These are phyloP conservation scores for Aspergillus pseudotamarii DNA, from an alignment of 2,329 filamentous ascomycete species.

Conservation along the genomic window DNA sequence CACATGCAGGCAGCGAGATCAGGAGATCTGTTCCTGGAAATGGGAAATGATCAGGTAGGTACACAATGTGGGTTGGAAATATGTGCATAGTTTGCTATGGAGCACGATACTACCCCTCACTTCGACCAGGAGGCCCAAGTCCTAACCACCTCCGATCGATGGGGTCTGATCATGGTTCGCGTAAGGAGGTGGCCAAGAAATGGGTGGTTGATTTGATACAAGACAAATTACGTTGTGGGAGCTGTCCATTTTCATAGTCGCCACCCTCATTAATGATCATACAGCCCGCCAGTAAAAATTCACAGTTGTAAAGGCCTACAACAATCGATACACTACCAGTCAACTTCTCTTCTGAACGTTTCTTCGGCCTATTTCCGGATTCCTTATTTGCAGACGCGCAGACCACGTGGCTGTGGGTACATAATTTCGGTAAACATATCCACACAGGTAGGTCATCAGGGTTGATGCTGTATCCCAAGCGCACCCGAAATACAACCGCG, in stretches of 20 bases:
- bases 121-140: background rate
- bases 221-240: background rate
- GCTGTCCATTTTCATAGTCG: background rate
- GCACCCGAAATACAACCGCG: background rate
- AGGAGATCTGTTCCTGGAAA: constrained; percentile 12
- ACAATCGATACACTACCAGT: background rate
- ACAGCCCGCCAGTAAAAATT: background rate
- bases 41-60: background rate
- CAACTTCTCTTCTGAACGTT: background rate
- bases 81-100: background rate
- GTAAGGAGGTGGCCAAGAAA: background rate
- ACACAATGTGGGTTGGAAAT: background rate
- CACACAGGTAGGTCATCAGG: background rate
- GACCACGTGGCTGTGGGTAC: background rate
- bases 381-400: background rate
- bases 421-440: background rate
- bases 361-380: background rate
- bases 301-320: background rate
- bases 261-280: background rate
- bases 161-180: constrained; percentile 6
- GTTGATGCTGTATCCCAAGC: background rate
- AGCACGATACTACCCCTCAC: background rate
- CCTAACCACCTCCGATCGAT: constrained; percentile 9
- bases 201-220: background rate
- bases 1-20: constrained; percentile 13